Base-by-base conservation (phyloP, 129 eudicot species). In the Mikania micrantha region DNA sequence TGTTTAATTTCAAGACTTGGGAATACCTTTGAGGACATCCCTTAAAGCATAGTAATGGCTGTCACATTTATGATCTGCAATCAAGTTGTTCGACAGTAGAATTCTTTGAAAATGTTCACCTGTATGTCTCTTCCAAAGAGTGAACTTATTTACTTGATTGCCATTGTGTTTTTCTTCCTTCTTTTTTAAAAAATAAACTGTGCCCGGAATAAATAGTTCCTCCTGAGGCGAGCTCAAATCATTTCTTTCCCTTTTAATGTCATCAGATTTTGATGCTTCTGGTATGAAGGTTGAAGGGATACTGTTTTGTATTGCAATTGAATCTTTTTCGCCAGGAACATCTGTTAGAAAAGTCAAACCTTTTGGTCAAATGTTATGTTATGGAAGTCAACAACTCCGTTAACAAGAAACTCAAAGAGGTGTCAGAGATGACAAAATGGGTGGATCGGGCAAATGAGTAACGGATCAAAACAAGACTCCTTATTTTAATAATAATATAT, bases 1-100 rank as follows among this genome's bases (percentile, higher is more conserved):
- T 56, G n/a, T 50, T 67, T 84, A 78, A 24, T 64, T 82, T 40
- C 3, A 57, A 4, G 92, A 67, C 13, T 40, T 49, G 0, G 96
- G 92, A 74, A 88, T 69, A n/a, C 90, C 85, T 84, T 93, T 93
- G 27, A 93, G 77, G 22, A 84, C 98, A 82, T 93, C 98, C 75
- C 96, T 78, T 35, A 91, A 41, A 56, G 98, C 98, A 64, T 85
- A 84, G 32, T 77, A 79, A 78, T 92, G 98, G 77, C 85, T 85
- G 32, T 92, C 98, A 63, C 98, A 93, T 58, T 81, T 93, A 70
- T 93, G 98, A 76, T 82, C 95, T 28, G 91, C 70, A 45, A 93
- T 81, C 64, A 93, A 34, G 81, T 93, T 93, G 76, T 77, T 82
- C 2, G 98, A 84, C 34, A 93, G 84, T 9, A 84, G 47, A 70